These are phyloP conservation scores for Lasiosphaeria ovina DNA, from an alignment of 495 filamentous ascomycete genomes.

Conservation along the genomic window DNA sequence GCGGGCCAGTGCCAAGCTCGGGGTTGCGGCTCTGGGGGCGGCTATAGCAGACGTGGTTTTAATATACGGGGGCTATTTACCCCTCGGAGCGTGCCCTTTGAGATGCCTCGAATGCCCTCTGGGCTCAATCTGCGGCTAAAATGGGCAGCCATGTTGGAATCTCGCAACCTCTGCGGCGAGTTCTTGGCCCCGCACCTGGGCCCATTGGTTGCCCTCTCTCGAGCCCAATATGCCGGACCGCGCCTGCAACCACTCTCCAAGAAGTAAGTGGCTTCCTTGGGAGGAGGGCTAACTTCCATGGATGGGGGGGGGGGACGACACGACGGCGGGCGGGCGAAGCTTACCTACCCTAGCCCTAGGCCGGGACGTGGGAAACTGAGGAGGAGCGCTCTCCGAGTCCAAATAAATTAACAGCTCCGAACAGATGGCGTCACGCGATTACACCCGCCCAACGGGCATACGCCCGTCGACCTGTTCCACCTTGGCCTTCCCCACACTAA, in stretches of 20 bases:
- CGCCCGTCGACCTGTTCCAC: constrained; percentile 16
- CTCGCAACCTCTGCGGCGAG: constrained; percentile 2
- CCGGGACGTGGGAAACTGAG: not conserved
- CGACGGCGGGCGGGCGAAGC: no score
- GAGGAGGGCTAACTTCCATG: not conserved
- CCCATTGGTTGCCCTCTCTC: not conserved
- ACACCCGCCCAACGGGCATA: constrained; percentile 22
- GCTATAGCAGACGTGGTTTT: constrained; percentile 22
- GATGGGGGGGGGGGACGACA: not conserved
- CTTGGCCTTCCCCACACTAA: not conserved
- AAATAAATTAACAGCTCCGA: constrained; percentile 25
- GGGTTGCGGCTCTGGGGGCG: constrained; percentile 27
- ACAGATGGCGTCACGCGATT: constrained; percentile 30
- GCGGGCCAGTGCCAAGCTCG: constrained; percentile 9
- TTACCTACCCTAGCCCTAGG: no score
- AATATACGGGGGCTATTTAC: constrained; percentile 30
- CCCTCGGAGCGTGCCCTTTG: constrained; percentile 25
- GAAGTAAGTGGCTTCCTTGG: no score
- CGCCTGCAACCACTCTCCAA: not conserved
- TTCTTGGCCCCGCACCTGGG: constrained; percentile 4
- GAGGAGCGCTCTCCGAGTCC: constrained; percentile 22
- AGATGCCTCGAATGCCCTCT: constrained; percentile 14
- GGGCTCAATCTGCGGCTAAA: constrained; percentile 36
- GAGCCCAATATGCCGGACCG: constrained; percentile 6
- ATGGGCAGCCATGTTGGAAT: constrained; percentile 18